These are phyloP conservation scores for Botrytis tulipae DNA, from an alignment of 2,329 filamentous ascomycete species.

Conservation along the genomic window DNA sequence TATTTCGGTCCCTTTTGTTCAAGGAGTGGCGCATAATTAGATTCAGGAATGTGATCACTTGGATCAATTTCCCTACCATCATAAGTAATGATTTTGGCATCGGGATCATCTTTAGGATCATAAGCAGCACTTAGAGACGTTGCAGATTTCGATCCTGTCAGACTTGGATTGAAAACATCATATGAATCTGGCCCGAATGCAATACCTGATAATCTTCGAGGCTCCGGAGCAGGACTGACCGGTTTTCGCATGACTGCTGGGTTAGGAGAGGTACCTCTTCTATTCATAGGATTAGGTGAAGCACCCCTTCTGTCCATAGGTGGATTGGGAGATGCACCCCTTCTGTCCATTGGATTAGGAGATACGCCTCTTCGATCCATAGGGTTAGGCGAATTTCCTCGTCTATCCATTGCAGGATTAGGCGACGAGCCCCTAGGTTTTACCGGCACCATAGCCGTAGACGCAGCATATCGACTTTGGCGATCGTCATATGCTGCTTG, in stretches of 20 bases:
- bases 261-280: conserved; percentile 50
- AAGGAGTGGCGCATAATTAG: conserved; percentile 38
- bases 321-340: conserved; percentile 35
- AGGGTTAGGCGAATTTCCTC: conserved; percentile 34
- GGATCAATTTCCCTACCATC: conserved; percentile 77
- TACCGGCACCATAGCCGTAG: conserved; percentile 36
- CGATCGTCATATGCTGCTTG: conserved; percentile 35
- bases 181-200: conserved; percentile 77
- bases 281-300: conserved; percentile 46
- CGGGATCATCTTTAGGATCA: conserved; percentile 44
- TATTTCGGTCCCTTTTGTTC: conserved; percentile 50
- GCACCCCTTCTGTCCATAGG: conserved; percentile 25
- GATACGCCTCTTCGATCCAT: conserved; percentile 31
- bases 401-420: conserved; percentile 25
- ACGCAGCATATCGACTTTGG: conserved; percentile 31
- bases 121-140: conserved; percentile 35
- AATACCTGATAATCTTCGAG: conserved; percentile 56
- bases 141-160: conserved; percentile 40
- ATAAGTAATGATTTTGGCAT: conserved; percentile 71
- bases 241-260: conserved; percentile 63
- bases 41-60: conserved; percentile 73
- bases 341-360: conserved; percentile 27
- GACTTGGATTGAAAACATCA: conserved; percentile 64
- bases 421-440: conserved; percentile 35
- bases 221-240: conserved; percentile 66